Evolutionary conservation across 257 asterid genomes (phyloP), one percentile per base, ranked within the genome.

Genomic region (Apocynum venetum): DNA sequence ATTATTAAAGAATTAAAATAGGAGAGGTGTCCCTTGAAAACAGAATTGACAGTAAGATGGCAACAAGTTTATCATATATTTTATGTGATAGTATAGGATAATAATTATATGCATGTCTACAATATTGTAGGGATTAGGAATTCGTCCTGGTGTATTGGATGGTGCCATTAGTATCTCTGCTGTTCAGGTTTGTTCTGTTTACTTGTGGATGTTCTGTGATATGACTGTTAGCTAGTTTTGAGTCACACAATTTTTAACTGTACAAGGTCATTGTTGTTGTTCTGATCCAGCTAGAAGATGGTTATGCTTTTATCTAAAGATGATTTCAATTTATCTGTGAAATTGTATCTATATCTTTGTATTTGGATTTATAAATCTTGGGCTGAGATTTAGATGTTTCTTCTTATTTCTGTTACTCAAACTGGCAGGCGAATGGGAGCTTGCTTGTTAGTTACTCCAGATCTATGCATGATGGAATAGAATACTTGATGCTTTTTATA

Each of bases 151-250:
- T 73, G 96, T 93, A 73, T 76, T 93, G 73, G 99, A 95, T 78
- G 99, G 99, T n/a, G 99, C 98, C 78, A 91, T 95, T 72, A 91
- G 99, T 83, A 91, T 95, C 83, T 95, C 98, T 71, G 98, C 99
- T 77, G 96, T 95, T 81, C 99, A 95, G 98, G 99, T 94, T 74
- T 83, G 55, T 86, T 71, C 73, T 72, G 31, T 67, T 15, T 43
- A 15, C 17, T 36, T 19, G 35, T 59, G n/a, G 13, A 48, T 76
- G 61, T 53, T 59, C 4, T 31, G 17, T 15, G 8, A 55, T 8
- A 15, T 53, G 60, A 20, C 60, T 53, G 3, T 15, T 12, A 15
- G n/a, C n/a, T 53, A 2, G 6, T 53, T 20, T 53, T 53, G 20
- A 53, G 17, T 53, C 13, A 5, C 13, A 5, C 7, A 6, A 4